Evolutionary conservation across 352 stramenopile species (phyloP).

Genomic region (Pythium rhizo-oryzae): DNA sequence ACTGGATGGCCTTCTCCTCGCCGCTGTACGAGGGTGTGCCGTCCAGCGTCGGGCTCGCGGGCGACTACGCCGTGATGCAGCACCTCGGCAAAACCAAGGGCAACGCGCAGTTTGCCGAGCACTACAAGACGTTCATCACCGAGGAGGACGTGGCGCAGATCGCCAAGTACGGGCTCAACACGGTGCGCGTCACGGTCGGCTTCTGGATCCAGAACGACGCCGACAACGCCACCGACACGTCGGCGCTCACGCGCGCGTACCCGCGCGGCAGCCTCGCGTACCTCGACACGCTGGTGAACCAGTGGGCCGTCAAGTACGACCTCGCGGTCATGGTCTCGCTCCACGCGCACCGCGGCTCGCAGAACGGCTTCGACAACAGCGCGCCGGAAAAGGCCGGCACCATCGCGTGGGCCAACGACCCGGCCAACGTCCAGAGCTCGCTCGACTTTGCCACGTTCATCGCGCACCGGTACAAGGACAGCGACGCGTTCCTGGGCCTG

Average conservation of each 20-base stretch:
- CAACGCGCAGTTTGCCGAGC: conserved; percentile 44
- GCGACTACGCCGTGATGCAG: conserved; percentile 55
- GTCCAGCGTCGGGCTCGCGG: conserved; percentile 41
- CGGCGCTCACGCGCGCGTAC: conserved; percentile 39
- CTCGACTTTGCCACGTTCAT: conserved; percentile 53
- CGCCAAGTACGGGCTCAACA: conserved; percentile 59
- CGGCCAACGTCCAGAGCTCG: conserved; percentile 62
- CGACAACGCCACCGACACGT: conserved; percentile 15
- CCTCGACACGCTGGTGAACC: conserved; percentile 79
- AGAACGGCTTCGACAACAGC: conserved; percentile 81
- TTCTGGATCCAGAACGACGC: conserved; percentile 64
- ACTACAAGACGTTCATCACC: conserved; percentile 54
- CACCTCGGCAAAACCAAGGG: conserved; percentile 22
- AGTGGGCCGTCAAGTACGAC: conserved; percentile 66
- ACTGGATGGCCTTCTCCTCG: conserved; percentile 76
- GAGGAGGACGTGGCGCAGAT: conserved; percentile 69
- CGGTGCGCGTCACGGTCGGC: conserved; percentile 72
- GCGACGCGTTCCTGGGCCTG: conserved; percentile 59
- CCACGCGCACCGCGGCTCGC: conserved; percentile 67
- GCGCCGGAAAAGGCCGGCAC: conserved; percentile 33
- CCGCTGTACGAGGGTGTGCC: conserved; percentile 77
- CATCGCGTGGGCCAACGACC: conserved; percentile 40
- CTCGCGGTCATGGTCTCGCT: conserved; percentile 79
- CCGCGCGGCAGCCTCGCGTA: conserved; percentile 47
- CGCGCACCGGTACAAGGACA: conserved; percentile 46